Conservation (phyloP, 129 eudicot species). For the Saposhnikovia divaricata region DNA sequence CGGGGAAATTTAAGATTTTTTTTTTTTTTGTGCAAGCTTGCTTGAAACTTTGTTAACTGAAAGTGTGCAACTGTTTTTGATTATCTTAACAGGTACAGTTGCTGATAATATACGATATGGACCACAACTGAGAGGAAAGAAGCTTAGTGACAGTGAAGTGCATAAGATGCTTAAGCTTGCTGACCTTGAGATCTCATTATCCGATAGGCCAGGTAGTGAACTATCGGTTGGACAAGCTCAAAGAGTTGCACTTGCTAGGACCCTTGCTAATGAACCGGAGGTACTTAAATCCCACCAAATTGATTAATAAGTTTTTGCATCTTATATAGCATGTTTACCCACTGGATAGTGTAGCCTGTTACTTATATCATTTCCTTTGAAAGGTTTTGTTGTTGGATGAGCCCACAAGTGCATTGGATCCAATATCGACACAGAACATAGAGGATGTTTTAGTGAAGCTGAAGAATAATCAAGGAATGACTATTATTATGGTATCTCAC, state of each 20-base stretch:
- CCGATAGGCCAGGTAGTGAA: slow-evolving; percentile 45
- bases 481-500: slow-evolving; percentile 73
- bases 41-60: not conserved
- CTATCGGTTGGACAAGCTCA: slow-evolving; percentile 96
- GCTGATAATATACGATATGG: slow-evolving; percentile 90
- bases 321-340: not conserved
- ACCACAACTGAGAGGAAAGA: slow-evolving; percentile 72
- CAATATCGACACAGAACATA: slow-evolving; percentile 83
- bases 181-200: slow-evolving; percentile 73
- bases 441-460: slow-evolving; percentile 74
- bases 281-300: slow-evolving; percentile 19
- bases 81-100: slow-evolving; percentile 53
- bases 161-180: slow-evolving; percentile 62
- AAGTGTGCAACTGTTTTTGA: not conserved
- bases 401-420: slow-evolving; percentile 98
- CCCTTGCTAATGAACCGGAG: slow-evolving; percentile 95
- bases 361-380: not conserved
- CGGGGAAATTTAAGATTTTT: too few relatives aligned
- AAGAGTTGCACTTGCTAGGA: slow-evolving; percentile 91
- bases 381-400: slow-evolving; percentile 88
- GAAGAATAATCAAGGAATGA: slow-evolving; percentile 58
- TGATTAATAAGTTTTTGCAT: not conserved
- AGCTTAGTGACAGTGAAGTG: slow-evolving; percentile 67
- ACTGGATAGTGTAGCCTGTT: not conserved
- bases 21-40: not conserved